Evolutionary conservation across 805 yeast genomes (phyloP).

Genomic region (Blastobotrys terrestris): DNA sequence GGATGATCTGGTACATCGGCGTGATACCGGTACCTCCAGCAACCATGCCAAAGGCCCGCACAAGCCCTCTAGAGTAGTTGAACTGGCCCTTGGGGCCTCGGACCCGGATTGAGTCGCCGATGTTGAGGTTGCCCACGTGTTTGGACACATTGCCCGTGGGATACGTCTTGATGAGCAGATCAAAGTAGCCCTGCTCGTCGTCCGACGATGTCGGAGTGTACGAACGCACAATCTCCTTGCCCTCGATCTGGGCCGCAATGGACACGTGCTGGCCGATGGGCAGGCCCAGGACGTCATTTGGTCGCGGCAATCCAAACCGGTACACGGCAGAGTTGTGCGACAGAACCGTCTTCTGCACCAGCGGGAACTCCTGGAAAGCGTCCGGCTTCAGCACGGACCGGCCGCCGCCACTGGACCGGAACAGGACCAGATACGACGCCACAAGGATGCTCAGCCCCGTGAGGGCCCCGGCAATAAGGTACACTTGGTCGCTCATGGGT

Average conservation of each 20-base stretch:
- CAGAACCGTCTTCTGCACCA: slow-evolving; percentile 71
- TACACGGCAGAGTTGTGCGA: slow-evolving; percentile 75
- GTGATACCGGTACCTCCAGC: slow-evolving; percentile 97
- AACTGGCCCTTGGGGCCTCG: slow-evolving; percentile 87
- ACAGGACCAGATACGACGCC: not conserved
- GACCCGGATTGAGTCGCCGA: slow-evolving; percentile 75
- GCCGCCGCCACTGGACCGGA: not conserved
- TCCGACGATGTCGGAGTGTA: slow-evolving; percentile 75
- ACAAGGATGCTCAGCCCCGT: not conserved
- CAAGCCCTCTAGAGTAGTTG: slow-evolving; percentile 74
- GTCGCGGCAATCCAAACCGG: slow-evolving; percentile 75
- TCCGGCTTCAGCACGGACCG: slow-evolving; percentile 52
- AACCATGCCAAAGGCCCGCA: slow-evolving; percentile 70
- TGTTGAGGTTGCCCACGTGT: slow-evolving; percentile 57
- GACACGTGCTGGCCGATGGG: slow-evolving; percentile 94
- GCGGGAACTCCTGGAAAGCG: slow-evolving; percentile 71
- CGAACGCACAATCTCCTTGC: slow-evolving; percentile 76
- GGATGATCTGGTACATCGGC: slow-evolving; percentile 89
- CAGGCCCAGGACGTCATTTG: slow-evolving; percentile 71
- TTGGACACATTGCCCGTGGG: slow-evolving; percentile 81
- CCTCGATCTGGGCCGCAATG: slow-evolving; percentile 69
- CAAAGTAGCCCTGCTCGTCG: slow-evolving; percentile 70
- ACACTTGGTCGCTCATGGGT: not conserved
- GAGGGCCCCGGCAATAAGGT: not conserved
- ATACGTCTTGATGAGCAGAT: slow-evolving; percentile 76